Percentiles rank a stretch among this genome's conserved stretches.
Conservation (phyloP, 2,329 filamentous ascomycete genomes). For the Cladophialophora chaetospira region DNA sequence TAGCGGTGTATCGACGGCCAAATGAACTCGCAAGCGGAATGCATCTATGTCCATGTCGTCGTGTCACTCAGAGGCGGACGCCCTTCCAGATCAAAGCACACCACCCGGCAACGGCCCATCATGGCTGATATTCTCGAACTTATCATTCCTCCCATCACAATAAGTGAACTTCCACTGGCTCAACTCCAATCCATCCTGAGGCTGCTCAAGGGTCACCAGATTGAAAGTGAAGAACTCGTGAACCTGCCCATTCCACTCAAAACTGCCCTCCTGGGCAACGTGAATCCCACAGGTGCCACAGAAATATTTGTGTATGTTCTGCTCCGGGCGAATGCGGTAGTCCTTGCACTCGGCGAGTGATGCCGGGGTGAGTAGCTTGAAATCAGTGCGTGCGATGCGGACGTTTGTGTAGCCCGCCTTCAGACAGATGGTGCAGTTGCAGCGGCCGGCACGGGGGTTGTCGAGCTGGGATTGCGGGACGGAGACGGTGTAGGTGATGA, state of each 20-base stretch:
- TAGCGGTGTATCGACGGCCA: too few species aligned
- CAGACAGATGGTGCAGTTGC: constrained; percentile 33
- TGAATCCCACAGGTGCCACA: constrained; percentile 30
- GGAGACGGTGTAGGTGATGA: constrained; percentile 54
- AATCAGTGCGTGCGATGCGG: constrained; percentile 19
- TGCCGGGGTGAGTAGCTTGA: constrained; percentile 24
- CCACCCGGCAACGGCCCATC: constrained; percentile 22
- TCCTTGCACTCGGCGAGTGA: constrained; percentile 22
- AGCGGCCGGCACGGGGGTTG: constrained; percentile 18
- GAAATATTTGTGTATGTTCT: constrained; percentile 29
- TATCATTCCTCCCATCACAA: constrained; percentile 24
- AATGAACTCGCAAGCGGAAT: too few species aligned
- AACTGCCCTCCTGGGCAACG: constrained; percentile 16
- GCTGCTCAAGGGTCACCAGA: constrained; percentile 30
- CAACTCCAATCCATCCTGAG: constrained; percentile 31
- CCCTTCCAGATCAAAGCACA: constrained; percentile 7
- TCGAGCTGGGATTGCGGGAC: constrained; percentile 12
- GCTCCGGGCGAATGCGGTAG: constrained; percentile 19
- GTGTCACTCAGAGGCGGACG: too few species aligned
- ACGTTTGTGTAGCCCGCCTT: constrained; percentile 25
- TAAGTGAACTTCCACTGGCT: constrained; percentile 26
- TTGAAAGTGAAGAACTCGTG: constrained; percentile 27
- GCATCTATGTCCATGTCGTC: too few species aligned
- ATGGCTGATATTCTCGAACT: constrained; percentile 12
- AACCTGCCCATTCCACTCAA: constrained; percentile 14